These are phyloP conservation scores for Collybia sordida DNA, from an alignment of 768 basidiomycete species.

Conservation along the genomic window DNA sequence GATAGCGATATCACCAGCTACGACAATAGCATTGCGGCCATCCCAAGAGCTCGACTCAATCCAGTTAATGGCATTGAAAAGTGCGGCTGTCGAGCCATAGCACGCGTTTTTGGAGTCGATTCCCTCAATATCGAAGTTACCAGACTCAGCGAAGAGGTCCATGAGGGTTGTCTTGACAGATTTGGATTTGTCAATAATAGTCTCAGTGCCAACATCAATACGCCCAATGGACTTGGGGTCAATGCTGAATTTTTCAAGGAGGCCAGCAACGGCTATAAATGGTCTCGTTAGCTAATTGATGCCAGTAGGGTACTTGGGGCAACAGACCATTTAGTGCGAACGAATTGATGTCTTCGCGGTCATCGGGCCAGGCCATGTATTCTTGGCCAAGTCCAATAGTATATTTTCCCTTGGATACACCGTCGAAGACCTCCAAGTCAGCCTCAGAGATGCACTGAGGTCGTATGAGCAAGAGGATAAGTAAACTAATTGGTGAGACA, in stretches of 20 bases:
- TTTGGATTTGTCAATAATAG: conserved; percentile 99
- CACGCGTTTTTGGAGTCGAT: conserved; percentile 99
- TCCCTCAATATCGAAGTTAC: conserved; percentile 97
- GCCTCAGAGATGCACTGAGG: conserved; percentile 90
- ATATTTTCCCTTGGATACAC: conserved; percentile 94
- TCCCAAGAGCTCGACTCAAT: conserved; percentile 96
- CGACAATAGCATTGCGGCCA: conserved; percentile 95
- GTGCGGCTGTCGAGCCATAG: conserved; percentile 97
- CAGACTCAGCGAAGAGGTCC: conserved; percentile 92
- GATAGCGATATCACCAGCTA: conserved; percentile 95
- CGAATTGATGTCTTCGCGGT: conserved; percentile 99
- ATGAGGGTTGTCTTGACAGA: conserved; percentile 97
- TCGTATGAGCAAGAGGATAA: conserved; percentile 4
- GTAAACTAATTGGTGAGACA: conserved; percentile 24
- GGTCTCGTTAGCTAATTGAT: conserved; percentile 5
- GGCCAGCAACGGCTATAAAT: conserved; percentile 74
- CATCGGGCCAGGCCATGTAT: conserved; percentile 98
- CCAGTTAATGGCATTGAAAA: conserved; percentile 99
- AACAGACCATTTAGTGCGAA: conserved; percentile 87
- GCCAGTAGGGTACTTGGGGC: neutral
- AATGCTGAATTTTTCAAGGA: conserved; percentile 92
- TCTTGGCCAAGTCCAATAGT: conserved; percentile 98
- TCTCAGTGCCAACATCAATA: conserved; percentile 97
- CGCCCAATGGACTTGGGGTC: conserved; percentile 97
- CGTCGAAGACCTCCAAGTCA: conserved; percentile 92